Conservation (phyloP, 2,329 filamentous ascomycete genomes). For the Epichloe coenophiala region DNA sequence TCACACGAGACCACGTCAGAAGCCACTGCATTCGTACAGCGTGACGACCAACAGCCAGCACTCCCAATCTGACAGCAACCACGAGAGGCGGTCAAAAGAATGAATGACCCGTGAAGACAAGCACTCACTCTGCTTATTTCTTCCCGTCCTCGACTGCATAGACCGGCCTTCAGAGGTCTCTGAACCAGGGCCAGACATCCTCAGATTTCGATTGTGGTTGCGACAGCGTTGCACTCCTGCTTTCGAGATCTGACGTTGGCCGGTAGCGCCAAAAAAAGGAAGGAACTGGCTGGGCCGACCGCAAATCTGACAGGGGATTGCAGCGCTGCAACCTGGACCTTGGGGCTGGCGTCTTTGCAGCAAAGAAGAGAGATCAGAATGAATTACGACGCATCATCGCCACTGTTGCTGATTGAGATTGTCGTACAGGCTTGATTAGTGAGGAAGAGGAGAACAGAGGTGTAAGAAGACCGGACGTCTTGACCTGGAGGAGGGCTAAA, state of each 20-base stretch:
- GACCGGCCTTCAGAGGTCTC: constrained; percentile 31
- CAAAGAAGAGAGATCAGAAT: constrained; percentile 8
- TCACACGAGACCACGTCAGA: constrained; percentile 1
- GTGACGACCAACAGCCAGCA: constrained; percentile 1
- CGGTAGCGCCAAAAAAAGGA: neutral
- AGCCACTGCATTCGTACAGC: neutral
- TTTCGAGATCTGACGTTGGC: constrained; percentile 1
- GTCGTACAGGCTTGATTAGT: constrained; percentile 3
- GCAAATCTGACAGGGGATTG: constrained; percentile 6
- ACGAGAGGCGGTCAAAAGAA: neutral
- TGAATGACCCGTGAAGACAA: constrained; percentile 3
- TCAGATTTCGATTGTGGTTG: constrained; percentile 7
- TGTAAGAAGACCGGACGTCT: constrained; percentile 3
- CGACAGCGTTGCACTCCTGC: neutral
- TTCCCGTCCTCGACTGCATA: constrained; percentile 63
- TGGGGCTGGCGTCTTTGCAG: constrained; percentile 7
- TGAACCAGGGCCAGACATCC: constrained; percentile 24
- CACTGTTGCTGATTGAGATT: constrained; percentile 2
- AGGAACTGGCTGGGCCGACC: constrained; percentile 2
- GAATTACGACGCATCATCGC: constrained; percentile 7
- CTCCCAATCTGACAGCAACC: neutral
- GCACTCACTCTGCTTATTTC: constrained; percentile 65
- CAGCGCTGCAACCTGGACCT: constrained; percentile 4
- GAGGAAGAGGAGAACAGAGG: constrained; percentile 2
- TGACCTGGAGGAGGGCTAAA: constrained; percentile 5